A percentile compares a stretch with the other conserved stretches of the same genome.
These are phyloP conservation scores for Argentina anserina DNA, from an alignment of 306 rosid species.

Conservation along the genomic window DNA sequence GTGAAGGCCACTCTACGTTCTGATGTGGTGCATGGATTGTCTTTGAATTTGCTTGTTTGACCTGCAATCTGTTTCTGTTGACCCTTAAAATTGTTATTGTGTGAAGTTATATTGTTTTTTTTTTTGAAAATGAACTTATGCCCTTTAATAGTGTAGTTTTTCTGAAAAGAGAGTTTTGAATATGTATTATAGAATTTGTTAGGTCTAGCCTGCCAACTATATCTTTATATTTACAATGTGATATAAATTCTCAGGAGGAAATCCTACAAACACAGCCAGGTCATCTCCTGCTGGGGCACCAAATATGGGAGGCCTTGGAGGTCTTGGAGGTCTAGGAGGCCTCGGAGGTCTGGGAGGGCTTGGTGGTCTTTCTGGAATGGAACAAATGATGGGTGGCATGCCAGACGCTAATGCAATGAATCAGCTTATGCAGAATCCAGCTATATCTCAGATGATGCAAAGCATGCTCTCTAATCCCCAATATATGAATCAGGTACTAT, in stretches of 20 bases:
- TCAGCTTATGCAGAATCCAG: slow-evolving; percentile 61
- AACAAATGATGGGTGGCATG: slow-evolving; percentile 36
- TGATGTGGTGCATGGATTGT: not conserved
- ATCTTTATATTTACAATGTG: not conserved
- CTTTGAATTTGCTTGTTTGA: not conserved
- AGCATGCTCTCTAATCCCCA: slow-evolving; percentile 59
- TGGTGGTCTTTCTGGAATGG: slow-evolving; percentile 47
- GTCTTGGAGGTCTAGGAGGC: slow-evolving; percentile 39
- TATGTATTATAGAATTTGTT: not conserved
- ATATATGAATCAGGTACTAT: slow-evolving; percentile 53
- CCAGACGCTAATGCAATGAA: slow-evolving; percentile 39
- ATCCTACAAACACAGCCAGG: slow-evolving; percentile 39
- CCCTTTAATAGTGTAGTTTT: not conserved
- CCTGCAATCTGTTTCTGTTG: not conserved
- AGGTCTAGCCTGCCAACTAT: not conserved
- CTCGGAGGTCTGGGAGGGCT: slow-evolving; percentile 45
- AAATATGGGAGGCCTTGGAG: slow-evolving; percentile 32
- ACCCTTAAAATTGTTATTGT: not conserved
- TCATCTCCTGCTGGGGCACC: slow-evolving; percentile 36
- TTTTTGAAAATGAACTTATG: no score
- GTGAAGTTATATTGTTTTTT: no score
- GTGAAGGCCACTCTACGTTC: not conserved
- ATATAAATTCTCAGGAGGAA: slow-evolving; percentile 37
- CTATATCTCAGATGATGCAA: slow-evolving; percentile 59
- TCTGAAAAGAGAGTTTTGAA: not conserved